A percentile compares a stretch with the other conserved stretches of the same genome.
Evolutionary conservation across 129 eudicot genomes (phyloP).

Genomic region (Oenanthe sinensis): DNA sequence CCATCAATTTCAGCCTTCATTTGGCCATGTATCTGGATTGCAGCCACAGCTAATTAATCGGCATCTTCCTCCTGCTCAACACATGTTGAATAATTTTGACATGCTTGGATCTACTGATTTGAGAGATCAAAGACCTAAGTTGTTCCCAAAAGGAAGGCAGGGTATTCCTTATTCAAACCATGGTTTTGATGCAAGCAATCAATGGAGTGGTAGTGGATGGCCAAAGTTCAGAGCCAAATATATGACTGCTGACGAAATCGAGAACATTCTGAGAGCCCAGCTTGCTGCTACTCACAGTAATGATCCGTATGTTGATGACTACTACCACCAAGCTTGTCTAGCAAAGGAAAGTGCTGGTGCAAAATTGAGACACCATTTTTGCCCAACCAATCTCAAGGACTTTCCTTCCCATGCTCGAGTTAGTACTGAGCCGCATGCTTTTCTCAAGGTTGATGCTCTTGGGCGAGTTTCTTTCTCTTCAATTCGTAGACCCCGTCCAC

Average conservation of each 20-base stretch:
- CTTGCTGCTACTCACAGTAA: slow-evolving; percentile 85
- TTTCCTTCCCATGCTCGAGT: slow-evolving; percentile 52
- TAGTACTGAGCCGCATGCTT: slow-evolving; percentile 72
- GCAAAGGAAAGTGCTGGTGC: slow-evolving; percentile 62
- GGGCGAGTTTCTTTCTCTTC: slow-evolving; percentile 89
- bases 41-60: slow-evolving; percentile 49
- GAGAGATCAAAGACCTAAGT: slow-evolving; percentile 51
- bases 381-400: slow-evolving; percentile 63
- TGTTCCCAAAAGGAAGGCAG: slow-evolving; percentile 40
- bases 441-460: slow-evolving; percentile 89
- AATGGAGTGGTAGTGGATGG: slow-evolving; percentile 47
- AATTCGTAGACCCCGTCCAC: slow-evolving; percentile 92
- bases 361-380: slow-evolving; percentile 68
- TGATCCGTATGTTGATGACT: slow-evolving; percentile 91
- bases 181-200: slow-evolving; percentile 39
- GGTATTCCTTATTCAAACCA: slow-evolving; percentile 45
- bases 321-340: slow-evolving; percentile 80
- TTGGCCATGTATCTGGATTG: slow-evolving; percentile 43
- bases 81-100: slow-evolving; percentile 56
- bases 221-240: slow-evolving; percentile 74
- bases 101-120: slow-evolving; percentile 47
- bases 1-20: slow-evolving; percentile 44
- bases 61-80: slow-evolving; percentile 49
- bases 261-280: slow-evolving; percentile 75
- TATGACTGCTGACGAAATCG: slow-evolving; percentile 80